Evolutionary conservation across 176 grass and related monocot genomes (phyloP), one percentile per base, ranked within the genome.

Genomic region (Lolium rigidum): DNA sequence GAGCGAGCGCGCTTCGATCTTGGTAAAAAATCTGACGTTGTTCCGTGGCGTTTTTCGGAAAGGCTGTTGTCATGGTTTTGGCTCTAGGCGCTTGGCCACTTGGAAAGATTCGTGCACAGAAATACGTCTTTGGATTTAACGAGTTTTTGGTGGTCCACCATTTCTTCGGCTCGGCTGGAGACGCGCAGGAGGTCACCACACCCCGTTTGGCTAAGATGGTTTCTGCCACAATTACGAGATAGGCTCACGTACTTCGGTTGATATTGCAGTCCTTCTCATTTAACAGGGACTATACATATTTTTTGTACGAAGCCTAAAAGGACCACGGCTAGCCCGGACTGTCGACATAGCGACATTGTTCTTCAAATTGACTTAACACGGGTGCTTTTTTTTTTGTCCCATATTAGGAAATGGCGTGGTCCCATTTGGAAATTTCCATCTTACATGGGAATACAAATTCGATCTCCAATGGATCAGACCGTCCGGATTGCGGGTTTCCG

Each of bases 101-200:
- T 24, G 18, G 37, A 2, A 43, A 4, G 52, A 73, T 84, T 54
- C 15, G 31, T 44, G 3, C 24, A 14, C 56, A 18, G 58, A 56
- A 56, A 71, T 73, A 49, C 74, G 10, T 70, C 72, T 71, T 71
- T 6, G 58, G 58, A 59, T 89, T 84, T 44, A 46, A 47, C 44
- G 35, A 48, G 18, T 4, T 82, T 85, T 62, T 60, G 70, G 83
- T 77, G 73, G 73, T 35, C 5, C 26, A 63, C 52, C 9, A 43
- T 18, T 89, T 89, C 58, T 48, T 22, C 11, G 12, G 24, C 82
- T 22, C 11, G 12, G 24, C 82, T 75, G 68, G 18, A 74, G 11
- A 2, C 31, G 31, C 31, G 31, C 31, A 7, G 31, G n/a, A 13
- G 58, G 31, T 67, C 50, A 21, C 28, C 7, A 17, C 46, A 62